Percentiles rank a stretch among this genome's conserved stretches.
Evolutionary conservation across 331 rosid genomes (phyloP).

Genomic region (Malus hybrid): DNA sequence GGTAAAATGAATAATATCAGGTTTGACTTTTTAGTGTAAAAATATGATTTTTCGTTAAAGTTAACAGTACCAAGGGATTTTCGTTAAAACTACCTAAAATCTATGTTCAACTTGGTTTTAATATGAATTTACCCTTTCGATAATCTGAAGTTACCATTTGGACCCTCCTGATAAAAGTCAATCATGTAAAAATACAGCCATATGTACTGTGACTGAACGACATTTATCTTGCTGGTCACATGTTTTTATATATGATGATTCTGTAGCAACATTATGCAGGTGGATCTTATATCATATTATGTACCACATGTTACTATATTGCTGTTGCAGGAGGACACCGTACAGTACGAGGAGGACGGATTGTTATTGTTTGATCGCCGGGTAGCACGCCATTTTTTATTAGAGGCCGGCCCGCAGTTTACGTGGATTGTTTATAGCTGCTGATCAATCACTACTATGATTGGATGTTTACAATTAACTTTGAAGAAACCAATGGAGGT

Average conservation of each 20-base stretch:
- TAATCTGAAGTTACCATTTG: not conserved
- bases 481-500: slow-evolving; percentile 20
- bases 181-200: not conserved
- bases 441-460: not conserved
- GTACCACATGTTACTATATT: not conserved
- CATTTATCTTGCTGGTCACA: not conserved
- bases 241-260: not conserved
- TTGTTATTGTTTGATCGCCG: not conserved
- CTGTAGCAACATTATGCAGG: not conserved
- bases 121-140: not conserved
- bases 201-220: not conserved
- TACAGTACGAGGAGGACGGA: not conserved
- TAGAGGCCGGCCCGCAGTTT: not conserved
- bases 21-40: too few relatives aligned
- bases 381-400: not conserved
- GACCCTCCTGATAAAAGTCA: not conserved
- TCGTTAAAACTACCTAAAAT: too few relatives aligned
- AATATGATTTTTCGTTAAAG: too few relatives aligned
- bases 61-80: too few relatives aligned
- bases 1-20: too few relatives aligned
- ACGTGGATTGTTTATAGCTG: not conserved
- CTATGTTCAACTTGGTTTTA: too few relatives aligned
- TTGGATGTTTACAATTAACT: not conserved
- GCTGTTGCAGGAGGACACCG: not conserved
- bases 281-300: not conserved